These are phyloP conservation scores for Pezicula carpinea DNA, from an alignment of 2,329 filamentous ascomycete species.

Conservation along the genomic window DNA sequence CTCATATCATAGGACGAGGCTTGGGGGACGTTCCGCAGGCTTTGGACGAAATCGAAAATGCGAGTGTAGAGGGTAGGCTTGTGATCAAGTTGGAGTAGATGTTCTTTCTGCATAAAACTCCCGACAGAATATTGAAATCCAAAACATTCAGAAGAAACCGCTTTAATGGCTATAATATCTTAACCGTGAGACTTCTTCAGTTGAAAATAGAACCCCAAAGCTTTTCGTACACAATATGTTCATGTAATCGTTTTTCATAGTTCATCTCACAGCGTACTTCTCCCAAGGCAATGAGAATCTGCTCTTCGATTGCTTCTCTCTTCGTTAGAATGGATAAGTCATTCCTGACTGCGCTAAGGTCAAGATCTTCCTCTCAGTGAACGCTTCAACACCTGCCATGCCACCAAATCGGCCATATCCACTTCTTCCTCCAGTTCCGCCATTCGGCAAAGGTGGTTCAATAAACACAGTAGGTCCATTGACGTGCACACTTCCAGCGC, in stretches of 20 bases:
- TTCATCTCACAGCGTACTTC: no score
- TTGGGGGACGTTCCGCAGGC: constrained; percentile 1
- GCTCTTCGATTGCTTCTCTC: no score
- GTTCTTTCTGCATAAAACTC: no score
- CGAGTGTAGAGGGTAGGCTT: neutral
- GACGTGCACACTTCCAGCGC: constrained; percentile 59
- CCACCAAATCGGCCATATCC: constrained; percentile 56
- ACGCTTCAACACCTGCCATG: constrained; percentile 49
- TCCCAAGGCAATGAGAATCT: no score
- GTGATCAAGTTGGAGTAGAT: neutral
- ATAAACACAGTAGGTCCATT: constrained; percentile 63
- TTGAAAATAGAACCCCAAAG: no score
- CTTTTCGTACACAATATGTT: no score
- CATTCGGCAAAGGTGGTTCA: constrained; percentile 57
- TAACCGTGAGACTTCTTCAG: no score
- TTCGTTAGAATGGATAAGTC: no score
- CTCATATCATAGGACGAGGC: neutral
- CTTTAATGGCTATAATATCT: no score
- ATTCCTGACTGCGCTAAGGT: constrained; percentile 37
- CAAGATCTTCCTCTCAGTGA: constrained; percentile 57
- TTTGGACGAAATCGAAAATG: constrained; percentile 1
- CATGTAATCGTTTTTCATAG: no score
- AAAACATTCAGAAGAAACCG: no score
- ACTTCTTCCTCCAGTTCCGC: constrained; percentile 51
- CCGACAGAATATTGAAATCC: no score